These are phyloP conservation scores for Jamesozyma rosinii DNA, from an alignment of 805 yeast species.

Conservation along the genomic window DNA sequence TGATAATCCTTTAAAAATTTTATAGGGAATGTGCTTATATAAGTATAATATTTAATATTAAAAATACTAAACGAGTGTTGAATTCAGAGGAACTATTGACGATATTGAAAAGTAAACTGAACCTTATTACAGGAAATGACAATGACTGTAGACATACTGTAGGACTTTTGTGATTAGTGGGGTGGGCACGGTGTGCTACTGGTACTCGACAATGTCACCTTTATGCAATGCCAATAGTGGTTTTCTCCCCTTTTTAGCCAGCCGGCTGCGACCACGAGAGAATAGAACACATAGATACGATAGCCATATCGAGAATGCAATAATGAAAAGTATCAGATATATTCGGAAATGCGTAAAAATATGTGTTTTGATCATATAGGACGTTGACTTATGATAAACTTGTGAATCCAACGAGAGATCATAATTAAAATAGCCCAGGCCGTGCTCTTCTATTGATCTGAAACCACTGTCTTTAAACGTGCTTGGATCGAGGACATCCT, in stretches of 20 bases:
- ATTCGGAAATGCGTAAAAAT: conserved; percentile 17
- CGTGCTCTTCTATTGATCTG: conserved; percentile 22
- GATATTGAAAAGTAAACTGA: too few species aligned
- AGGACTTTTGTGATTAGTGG: too few species aligned
- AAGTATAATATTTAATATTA: too few species aligned
- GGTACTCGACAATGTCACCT: not conserved
- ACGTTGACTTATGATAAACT: conserved; percentile 16
- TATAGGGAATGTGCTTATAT: too few species aligned
- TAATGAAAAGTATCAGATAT: conserved; percentile 14
- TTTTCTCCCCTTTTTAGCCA: too few species aligned
- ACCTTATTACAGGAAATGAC: too few species aligned
- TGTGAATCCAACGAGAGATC: conserved; percentile 17
- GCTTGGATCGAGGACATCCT: conserved; percentile 19
- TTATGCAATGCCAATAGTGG: not conserved
- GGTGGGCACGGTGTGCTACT: too few species aligned
- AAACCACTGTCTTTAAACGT: conserved; percentile 28
- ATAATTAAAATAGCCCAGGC: conserved; percentile 31
- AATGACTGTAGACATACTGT: too few species aligned
- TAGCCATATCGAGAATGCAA: conserved; percentile 12
- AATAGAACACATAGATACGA: not conserved
- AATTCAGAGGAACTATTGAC: too few species aligned
- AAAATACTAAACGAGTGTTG: too few species aligned
- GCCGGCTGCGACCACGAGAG: too few species aligned
- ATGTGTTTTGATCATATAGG: conserved; percentile 17
- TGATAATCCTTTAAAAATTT: too few species aligned